phyloP scores from a whole-genome alignment of 495 filamentous ascomycete species.

The Penicillium pancosmium region DNA sequence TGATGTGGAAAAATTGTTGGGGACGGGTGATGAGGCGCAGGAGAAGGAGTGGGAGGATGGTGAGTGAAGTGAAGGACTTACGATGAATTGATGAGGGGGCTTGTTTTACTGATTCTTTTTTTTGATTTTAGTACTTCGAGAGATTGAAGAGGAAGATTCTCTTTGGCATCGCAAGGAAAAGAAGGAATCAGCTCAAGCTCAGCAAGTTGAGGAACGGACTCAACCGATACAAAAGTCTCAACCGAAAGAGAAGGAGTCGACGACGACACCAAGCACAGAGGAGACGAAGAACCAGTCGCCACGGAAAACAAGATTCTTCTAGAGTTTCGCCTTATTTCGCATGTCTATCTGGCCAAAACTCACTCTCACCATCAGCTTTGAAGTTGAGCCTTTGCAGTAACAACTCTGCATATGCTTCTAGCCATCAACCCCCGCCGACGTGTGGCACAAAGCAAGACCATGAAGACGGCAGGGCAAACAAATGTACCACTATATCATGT shows the following conservation, averaged over 20 bases:
- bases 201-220: constrained; percentile 8
- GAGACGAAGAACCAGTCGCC: constrained; percentile 21
- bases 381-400: too few species aligned
- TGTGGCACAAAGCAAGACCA: too few species aligned
- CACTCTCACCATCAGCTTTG: too few species aligned
- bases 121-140: constrained; percentile 64
- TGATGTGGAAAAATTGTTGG: constrained; percentile 82
- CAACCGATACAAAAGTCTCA: constrained; percentile 5
- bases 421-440: too few species aligned
- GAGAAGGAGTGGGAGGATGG: constrained; percentile 91
- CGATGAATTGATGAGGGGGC: too few species aligned
- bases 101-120: constrained; percentile 17
- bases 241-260: constrained; percentile 26
- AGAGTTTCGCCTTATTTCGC: neutral
- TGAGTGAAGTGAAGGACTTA: constrained; percentile 29
- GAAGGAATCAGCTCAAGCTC: constrained; percentile 9
- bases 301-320: constrained; percentile 43
- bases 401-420: too few species aligned
- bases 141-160: constrained; percentile 79
- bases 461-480: neutral
- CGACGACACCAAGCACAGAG: constrained; percentile 12
- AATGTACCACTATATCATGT: neutral
- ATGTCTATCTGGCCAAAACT: neutral
- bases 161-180: constrained; percentile 52
- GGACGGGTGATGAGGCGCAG: constrained; percentile 72